Base-by-base conservation (phyloP, 2,329 filamentous ascomycete species). In the Colletotrichum higginsianum region DNA sequence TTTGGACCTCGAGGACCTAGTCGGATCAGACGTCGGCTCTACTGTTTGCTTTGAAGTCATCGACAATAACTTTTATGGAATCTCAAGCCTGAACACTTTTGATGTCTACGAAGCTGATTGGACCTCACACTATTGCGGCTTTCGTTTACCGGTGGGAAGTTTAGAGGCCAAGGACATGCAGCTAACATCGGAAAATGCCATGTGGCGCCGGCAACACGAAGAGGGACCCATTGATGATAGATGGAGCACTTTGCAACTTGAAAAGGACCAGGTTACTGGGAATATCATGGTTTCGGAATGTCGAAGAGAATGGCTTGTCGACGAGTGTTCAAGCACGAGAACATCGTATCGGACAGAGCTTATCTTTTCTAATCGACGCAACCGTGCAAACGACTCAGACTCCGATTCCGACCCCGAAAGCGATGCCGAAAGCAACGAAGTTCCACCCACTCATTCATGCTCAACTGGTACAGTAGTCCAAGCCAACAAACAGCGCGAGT, bases 141-240 rank as follows among this genome's bases (percentile, higher is more conserved):
- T 90, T 55, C 88, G 91, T 12, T 89, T 94, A 69, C 88, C 87
- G 1, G 82, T 94, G 13, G 76, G 83, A 42, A 78, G 82, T 2
- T 84, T 86, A n/a, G 79, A 81, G 38, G 76, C 78, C 11, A 78
- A 78, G 1, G 78, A 76, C 9, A 74, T 81, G 87, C 73, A 78
- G 79, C 46, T 82, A 83, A 72, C 81, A 75, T 56, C 83, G n/a
- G 84, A 85, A 66, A 76, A 79, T 53, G 81, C 83, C 23, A 85
- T 91, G 55, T 94, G 91, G 87, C 86, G 92, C 9, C 88, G 92
- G 18, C 86, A 92, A 61, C 90, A 94, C 75, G 83, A 82, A 38
- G 92, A 95, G 78, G 93, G 93, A 0, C 88, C 91, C 0, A 90
- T 94, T 18, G 92, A 95, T 74, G 91, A 94, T 75, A 87, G 91